These are phyloP conservation scores for Solanum sejunctum DNA, from an alignment of 257 asterid genomes.

Conservation along the genomic window DNA sequence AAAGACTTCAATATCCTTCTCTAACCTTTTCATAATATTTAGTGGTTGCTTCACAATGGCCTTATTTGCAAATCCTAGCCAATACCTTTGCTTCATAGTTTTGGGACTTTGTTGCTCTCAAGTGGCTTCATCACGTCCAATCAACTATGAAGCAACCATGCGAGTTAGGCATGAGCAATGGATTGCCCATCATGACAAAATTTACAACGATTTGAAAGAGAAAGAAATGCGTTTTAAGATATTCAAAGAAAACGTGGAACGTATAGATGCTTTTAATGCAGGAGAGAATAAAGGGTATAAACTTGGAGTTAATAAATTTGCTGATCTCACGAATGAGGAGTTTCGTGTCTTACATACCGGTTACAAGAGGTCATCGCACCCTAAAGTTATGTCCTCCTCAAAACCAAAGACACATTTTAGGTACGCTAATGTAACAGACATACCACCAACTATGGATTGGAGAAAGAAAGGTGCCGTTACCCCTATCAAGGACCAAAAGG, in stretches of 20 bases:
- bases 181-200: conserved; percentile 19
- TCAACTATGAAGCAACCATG: conserved; percentile 11
- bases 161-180: conserved; percentile 20
- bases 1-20: no score
- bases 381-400: neutral
- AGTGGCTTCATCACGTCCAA: conserved; percentile 1
- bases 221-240: conserved; percentile 17
- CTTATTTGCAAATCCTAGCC: neutral
- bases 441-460: conserved; percentile 24
- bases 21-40: neutral
- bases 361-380: conserved; percentile 4
- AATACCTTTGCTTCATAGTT: neutral
- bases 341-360: conserved; percentile 16
- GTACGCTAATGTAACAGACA: conserved; percentile 15
- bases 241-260: conserved; percentile 22
- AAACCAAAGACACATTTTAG: neutral
- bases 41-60: neutral
- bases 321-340: conserved; percentile 27
- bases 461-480: conserved; percentile 31
- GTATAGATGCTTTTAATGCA: conserved; percentile 26
- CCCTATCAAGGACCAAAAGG: conserved; percentile 29
- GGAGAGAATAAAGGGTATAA: conserved; percentile 8
- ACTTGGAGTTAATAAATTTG: conserved; percentile 18
- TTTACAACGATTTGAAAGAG: conserved; percentile 8
- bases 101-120: conserved; percentile 6